Evolutionary conservation across 495 filamentous ascomycete genomes (phyloP).

Genomic region (Trichoderma virens): DNA sequence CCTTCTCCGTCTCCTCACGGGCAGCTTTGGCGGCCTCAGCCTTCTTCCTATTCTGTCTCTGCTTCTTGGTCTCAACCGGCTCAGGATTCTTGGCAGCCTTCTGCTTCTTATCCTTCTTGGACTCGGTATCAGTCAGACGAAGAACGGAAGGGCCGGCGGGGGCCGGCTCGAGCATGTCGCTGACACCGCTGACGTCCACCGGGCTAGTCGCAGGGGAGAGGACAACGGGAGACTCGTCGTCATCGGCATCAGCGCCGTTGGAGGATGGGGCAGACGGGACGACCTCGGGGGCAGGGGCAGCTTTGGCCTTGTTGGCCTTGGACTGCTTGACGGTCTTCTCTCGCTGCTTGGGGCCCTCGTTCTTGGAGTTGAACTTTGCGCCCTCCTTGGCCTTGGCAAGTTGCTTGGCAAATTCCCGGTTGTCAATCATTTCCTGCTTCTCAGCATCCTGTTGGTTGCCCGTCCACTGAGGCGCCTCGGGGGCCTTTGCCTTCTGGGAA

Average conservation of each 20-base stretch:
- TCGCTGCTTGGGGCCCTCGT: conserved; percentile 45
- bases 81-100: conserved; percentile 49
- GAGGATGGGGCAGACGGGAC: conserved; percentile 45
- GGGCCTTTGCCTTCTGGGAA: conserved; percentile 16
- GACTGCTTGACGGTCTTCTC: conserved; percentile 53
- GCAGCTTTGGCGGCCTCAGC: conserved; percentile 62
- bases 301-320: conserved; percentile 40
- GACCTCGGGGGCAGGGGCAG: conserved; percentile 20
- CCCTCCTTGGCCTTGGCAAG: conserved; percentile 59
- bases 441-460: conserved; percentile 28
- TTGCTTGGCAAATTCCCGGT: conserved; percentile 67
- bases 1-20: conserved; percentile 65
- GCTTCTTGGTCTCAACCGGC: conserved; percentile 74
- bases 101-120: conserved; percentile 52
- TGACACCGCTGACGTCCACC: conserved; percentile 52
- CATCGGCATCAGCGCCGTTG: conserved; percentile 72
- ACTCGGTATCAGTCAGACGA: conserved; percentile 59
- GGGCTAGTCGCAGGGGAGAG: conserved; percentile 51
- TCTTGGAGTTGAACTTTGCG: conserved; percentile 46
- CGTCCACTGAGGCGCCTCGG: neutral
- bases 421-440: conserved; percentile 45
- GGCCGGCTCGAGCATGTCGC: conserved; percentile 79
- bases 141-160: conserved; percentile 64
- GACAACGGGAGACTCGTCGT: conserved; percentile 59
- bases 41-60: conserved; percentile 79